A percentile compares a stretch with the other conserved stretches of the same genome.
Evolutionary conservation across 139 green algal genomes (phyloP).

Genomic region (Chlorella sp.): DNA sequence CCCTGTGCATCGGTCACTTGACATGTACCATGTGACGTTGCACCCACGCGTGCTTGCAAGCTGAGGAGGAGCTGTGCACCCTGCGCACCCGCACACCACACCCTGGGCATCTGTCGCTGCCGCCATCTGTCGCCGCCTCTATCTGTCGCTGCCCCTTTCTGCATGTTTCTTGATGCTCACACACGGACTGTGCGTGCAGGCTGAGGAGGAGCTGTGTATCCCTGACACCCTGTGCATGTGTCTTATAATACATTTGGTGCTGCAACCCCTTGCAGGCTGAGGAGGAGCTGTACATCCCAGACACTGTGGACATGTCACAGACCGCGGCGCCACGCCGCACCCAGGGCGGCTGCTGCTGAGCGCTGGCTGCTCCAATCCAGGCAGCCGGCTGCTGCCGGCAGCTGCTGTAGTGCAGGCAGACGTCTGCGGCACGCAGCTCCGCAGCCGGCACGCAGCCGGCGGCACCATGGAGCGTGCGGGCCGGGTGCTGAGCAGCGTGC

Average conservation of each 20-base stretch:
- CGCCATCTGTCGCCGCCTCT: no score
- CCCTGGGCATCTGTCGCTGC: no score
- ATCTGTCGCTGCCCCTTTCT: no score
- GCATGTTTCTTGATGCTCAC: no score
- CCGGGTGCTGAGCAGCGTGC: no score
- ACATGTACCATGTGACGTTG: no score
- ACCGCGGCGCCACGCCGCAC: slow-evolving; percentile 53
- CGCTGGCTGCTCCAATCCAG: background rate
- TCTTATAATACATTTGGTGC: no score
- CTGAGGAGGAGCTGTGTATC: slow-evolving; percentile 96
- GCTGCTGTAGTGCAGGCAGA: background rate
- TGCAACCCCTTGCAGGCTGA: slow-evolving; percentile 65
- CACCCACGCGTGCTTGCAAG: background rate
- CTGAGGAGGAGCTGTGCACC: slow-evolving; percentile 92
- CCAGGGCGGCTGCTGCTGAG: slow-evolving; percentile 78
- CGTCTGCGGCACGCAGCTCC: background rate
- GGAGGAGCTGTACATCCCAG: slow-evolving; percentile 93
- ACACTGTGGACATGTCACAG: slow-evolving; percentile 93
- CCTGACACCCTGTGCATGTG: no score
- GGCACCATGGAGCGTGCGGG: background rate
- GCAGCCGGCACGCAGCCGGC: background rate
- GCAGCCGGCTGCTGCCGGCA: background rate
- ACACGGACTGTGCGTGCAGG: no score
- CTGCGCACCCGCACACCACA: no score
- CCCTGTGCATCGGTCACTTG: no score